Evolutionary conservation across 2,329 filamentous ascomycete genomes (phyloP).

Genomic region (Lachnum nothofagi): DNA sequence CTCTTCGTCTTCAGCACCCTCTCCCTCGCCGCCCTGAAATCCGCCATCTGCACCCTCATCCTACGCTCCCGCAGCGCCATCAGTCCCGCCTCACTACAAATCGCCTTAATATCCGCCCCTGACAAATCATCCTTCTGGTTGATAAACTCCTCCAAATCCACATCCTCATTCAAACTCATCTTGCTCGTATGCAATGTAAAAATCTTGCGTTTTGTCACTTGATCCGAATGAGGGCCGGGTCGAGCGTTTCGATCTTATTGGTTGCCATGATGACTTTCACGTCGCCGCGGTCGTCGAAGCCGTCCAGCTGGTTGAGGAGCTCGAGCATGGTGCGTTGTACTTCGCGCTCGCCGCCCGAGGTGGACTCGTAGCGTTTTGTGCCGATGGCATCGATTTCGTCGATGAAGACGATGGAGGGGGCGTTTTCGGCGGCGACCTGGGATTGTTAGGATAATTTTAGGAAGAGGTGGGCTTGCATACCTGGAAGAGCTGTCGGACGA

Average conservation of each 20-base stretch:
- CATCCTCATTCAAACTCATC: slow-evolving; percentile 93
- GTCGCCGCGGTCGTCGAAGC: slow-evolving; percentile 96
- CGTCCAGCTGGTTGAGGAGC: slow-evolving; percentile 94
- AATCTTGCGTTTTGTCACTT: slow-evolving; percentile 96
- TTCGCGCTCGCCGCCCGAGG: slow-evolving; percentile 92
- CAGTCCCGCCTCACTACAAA: slow-evolving; percentile 93
- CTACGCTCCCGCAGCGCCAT: slow-evolving; percentile 89
- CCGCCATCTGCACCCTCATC: slow-evolving; percentile 98
- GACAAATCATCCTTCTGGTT: slow-evolving; percentile 96
- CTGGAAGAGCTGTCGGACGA: slow-evolving; percentile 94
- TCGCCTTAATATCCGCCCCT: slow-evolving; percentile 97
- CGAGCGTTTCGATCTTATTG: slow-evolving; percentile 98
- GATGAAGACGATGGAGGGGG: slow-evolving; percentile 96
- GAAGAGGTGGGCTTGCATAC: slow-evolving; percentile 37
- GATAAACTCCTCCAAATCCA: slow-evolving; percentile 98
- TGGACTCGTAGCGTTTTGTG: slow-evolving; percentile 97
- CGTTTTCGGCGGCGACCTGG: slow-evolving; percentile 87
- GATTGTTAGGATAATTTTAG: slow-evolving; percentile 11
- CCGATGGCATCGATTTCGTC: slow-evolving; percentile 99
- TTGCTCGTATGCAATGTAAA: slow-evolving; percentile 97
- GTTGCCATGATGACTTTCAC: slow-evolving; percentile 99
- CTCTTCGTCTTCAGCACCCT: slow-evolving; percentile 97
- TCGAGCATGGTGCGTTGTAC: slow-evolving; percentile 98
- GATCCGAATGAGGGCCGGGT: slow-evolving; percentile 89
- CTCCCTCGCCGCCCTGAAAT: slow-evolving; percentile 89